Conservation (phyloP, 1,139 yeast genomes). For the Arxiozyma slooffiae region DNA sequence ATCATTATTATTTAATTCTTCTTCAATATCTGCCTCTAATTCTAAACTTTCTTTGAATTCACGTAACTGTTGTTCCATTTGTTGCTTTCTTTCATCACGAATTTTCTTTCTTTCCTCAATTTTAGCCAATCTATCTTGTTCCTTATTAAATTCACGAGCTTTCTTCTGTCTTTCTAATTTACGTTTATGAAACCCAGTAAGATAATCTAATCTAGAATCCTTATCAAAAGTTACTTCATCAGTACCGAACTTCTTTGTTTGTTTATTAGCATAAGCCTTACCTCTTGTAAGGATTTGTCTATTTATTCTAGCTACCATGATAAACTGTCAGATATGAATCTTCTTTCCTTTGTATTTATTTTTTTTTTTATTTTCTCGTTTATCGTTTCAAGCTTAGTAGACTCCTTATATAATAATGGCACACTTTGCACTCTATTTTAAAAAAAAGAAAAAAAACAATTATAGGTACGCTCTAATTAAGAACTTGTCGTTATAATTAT, state of each 20-base stretch:
- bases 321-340: not conserved
- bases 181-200: constrained; percentile 94
- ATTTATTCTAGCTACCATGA: constrained; percentile 34
- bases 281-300: constrained; percentile 87
- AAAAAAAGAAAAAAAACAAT: not conserved
- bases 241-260: constrained; percentile 46
- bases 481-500: too few species aligned
- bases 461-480: not conserved
- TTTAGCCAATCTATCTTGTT: constrained; percentile 61
- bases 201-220: constrained; percentile 62
- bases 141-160: constrained; percentile 66
- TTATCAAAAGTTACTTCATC: constrained; percentile 77
- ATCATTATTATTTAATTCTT: constrained; percentile 13
- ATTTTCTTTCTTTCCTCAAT: constrained; percentile 64
- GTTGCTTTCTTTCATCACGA: constrained; percentile 55
- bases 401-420: not conserved
- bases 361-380: not conserved
- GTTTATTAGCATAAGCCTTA: constrained; percentile 62
- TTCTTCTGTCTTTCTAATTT: constrained; percentile 79
- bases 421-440: not conserved
- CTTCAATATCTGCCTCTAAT: constrained; percentile 34
- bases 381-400: not conserved
- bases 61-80: constrained; percentile 52
- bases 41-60: constrained; percentile 48
- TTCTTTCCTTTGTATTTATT: not conserved